Conservation (phyloP, 2,329 filamentous ascomycete species). For the Chaetomiaceae sp. region DNA sequence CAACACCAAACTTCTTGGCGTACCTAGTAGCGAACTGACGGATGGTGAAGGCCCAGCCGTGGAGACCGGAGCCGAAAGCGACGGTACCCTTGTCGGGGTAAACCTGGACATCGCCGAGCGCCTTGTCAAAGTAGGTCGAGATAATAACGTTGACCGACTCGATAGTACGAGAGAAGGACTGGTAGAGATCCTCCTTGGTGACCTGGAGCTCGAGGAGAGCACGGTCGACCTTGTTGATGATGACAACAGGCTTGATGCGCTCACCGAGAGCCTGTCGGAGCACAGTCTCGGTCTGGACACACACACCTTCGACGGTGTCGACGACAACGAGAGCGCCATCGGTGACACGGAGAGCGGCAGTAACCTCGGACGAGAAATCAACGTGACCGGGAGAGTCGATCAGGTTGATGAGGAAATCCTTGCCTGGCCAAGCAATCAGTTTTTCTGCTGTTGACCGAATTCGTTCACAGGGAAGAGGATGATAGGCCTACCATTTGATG, state of each 20-base stretch:
- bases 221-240: constrained; percentile 99
- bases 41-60: constrained; percentile 99
- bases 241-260: constrained; percentile 99
- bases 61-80: constrained; percentile 98
- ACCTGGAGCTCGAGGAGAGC: constrained; percentile 98
- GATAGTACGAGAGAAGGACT: constrained; percentile 98
- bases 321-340: constrained; percentile 99
- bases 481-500: constrained; percentile 66
- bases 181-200: constrained; percentile 98
- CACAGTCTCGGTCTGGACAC: constrained; percentile 99
- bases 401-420: constrained; percentile 99
- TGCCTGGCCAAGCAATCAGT: constrained; percentile 42
- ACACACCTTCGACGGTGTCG: constrained; percentile 99
- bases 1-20: constrained; percentile 99
- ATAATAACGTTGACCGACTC: constrained; percentile 99
- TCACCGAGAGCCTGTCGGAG: constrained; percentile 98
- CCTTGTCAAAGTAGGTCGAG: constrained; percentile 96
- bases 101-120: constrained; percentile 95
- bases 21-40: constrained; percentile 95
- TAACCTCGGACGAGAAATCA: constrained; percentile 99
- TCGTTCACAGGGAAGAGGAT: not conserved
- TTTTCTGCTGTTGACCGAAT: not conserved
- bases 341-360: constrained; percentile 98
- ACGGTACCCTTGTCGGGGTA: constrained; percentile 97
- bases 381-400: constrained; percentile 99